These are phyloP conservation scores for Castanea sativa DNA, from an alignment of 306 rosid species.

Conservation along the genomic window DNA sequence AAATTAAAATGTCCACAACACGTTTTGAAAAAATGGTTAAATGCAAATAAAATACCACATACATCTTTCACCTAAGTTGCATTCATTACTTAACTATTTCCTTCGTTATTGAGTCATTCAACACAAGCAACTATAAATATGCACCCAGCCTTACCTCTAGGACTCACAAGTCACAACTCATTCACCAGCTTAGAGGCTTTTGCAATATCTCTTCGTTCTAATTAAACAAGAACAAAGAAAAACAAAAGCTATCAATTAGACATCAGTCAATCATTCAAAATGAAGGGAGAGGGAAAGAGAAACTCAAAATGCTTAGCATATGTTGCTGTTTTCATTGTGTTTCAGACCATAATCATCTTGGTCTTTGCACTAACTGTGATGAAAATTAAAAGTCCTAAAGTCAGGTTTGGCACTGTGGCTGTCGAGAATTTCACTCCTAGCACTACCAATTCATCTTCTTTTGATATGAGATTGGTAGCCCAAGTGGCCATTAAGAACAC, in stretches of 20 bases:
- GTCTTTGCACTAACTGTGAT: slow-evolving; percentile 46
- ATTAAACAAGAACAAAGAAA: neutral
- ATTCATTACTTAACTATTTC: neutral
- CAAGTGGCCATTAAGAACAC: slow-evolving; percentile 29
- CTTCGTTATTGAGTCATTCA: neutral
- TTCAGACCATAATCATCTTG: slow-evolving; percentile 30
- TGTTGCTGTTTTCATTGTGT: slow-evolving; percentile 33
- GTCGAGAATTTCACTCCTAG: neutral
- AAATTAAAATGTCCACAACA: neutral
- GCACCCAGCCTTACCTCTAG: neutral
- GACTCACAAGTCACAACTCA: neutral
- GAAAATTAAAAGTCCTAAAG: slow-evolving; percentile 42
- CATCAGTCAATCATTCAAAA: neutral
- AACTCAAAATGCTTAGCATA: slow-evolving; percentile 38
- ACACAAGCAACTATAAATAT: neutral
- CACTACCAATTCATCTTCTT: slow-evolving; percentile 6
- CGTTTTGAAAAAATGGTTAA: neutral
- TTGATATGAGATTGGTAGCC: slow-evolving; percentile 14
- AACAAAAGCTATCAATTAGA: neutral
- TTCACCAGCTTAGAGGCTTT: neutral
- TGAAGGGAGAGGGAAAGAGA: slow-evolving; percentile 11
- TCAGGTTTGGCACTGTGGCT: neutral
- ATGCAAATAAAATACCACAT: neutral
- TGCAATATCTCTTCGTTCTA: neutral
- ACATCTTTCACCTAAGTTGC: neutral